Evolutionary conservation across 2,329 filamentous ascomycete genomes (phyloP).

Genomic region (Epichloe festucae): DNA sequence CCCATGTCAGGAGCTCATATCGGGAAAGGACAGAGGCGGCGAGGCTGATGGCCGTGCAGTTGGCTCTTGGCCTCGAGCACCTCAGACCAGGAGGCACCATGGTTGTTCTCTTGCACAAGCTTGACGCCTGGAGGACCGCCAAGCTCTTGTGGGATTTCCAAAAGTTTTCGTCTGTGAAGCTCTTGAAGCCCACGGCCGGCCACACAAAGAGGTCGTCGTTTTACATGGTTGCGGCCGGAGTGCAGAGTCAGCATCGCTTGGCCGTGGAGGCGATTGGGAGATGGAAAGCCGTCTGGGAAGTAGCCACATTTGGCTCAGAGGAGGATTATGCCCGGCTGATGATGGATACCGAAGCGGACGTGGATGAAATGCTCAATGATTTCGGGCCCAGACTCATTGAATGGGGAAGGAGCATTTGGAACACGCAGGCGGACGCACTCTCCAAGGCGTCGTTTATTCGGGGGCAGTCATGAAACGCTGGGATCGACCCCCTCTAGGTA

Average conservation of each 20-base stretch:
- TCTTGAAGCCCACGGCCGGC: constrained; percentile 30
- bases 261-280: constrained; percentile 21
- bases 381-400: constrained; percentile 22
- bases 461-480: neutral
- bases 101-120: constrained; percentile 35
- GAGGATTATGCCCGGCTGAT: constrained; percentile 10
- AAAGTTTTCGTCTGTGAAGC: constrained; percentile 25
- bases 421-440: constrained; percentile 20
- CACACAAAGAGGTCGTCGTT: constrained; percentile 36
- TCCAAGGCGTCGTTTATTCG: constrained; percentile 15
- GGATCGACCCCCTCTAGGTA: neutral
- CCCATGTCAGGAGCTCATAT: constrained; percentile 20
- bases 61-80: constrained; percentile 32
- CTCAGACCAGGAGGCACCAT: constrained; percentile 34
- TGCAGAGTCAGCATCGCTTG: constrained; percentile 19
- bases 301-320: constrained; percentile 24
- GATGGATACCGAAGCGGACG: constrained; percentile 1
- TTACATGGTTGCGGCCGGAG: constrained; percentile 35
- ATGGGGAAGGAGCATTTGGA: constrained; percentile 22
- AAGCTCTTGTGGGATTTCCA: constrained; percentile 25
- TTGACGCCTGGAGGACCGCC: constrained; percentile 28
- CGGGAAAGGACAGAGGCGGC: constrained; percentile 21
- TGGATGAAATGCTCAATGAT: constrained; percentile 16
- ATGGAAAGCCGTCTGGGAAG: constrained; percentile 29
- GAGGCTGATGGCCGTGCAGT: constrained; percentile 25